Conservation (phyloP, 2,329 filamentous ascomycete genomes). For the Rhytidhysteron rufulum region DNA sequence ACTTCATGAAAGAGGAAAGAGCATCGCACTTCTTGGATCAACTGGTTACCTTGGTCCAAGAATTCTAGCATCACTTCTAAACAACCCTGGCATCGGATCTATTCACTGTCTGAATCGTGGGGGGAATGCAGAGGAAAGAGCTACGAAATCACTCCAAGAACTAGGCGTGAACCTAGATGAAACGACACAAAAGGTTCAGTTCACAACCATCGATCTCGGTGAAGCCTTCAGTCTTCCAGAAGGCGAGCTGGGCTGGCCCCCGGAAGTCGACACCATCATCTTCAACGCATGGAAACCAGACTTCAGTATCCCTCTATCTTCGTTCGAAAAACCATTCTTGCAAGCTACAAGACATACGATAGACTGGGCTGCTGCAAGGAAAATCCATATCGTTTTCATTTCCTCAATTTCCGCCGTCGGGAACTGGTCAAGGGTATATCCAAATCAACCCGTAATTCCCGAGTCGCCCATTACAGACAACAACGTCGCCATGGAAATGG, state of each 20-base stretch:
- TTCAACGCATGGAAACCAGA: slow-evolving; percentile 55
- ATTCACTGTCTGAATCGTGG: slow-evolving; percentile 20
- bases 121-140: slow-evolving; percentile 11
- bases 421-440: slow-evolving; percentile 14
- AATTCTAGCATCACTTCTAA: slow-evolving; percentile 17
- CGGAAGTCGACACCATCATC: slow-evolving; percentile 40
- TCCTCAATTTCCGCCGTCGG: slow-evolving; percentile 36
- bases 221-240: slow-evolving; percentile 12
- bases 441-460: slow-evolving; percentile 15
- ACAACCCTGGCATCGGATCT: slow-evolving; percentile 8
- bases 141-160: slow-evolving; percentile 3
- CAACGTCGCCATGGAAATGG: slow-evolving; percentile 24
- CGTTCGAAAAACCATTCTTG: slow-evolving; percentile 13
- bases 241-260: slow-evolving; percentile 8
- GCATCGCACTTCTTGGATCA: slow-evolving; percentile 18
- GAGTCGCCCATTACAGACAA: slow-evolving; percentile 25
- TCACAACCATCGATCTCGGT: slow-evolving; percentile 38
- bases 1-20: slow-evolving; percentile 3
- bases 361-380: not conserved
- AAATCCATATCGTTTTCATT: slow-evolving; percentile 33
- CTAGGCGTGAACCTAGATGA: no score
- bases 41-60: slow-evolving; percentile 21
- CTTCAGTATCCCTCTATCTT: slow-evolving; percentile 41
- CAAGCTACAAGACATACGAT: not conserved
- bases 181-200: slow-evolving; percentile 4